These are phyloP conservation scores for Verticillium nonalfalfae DNA, from an alignment of 2,329 filamentous ascomycete genomes.

Conservation along the genomic window DNA sequence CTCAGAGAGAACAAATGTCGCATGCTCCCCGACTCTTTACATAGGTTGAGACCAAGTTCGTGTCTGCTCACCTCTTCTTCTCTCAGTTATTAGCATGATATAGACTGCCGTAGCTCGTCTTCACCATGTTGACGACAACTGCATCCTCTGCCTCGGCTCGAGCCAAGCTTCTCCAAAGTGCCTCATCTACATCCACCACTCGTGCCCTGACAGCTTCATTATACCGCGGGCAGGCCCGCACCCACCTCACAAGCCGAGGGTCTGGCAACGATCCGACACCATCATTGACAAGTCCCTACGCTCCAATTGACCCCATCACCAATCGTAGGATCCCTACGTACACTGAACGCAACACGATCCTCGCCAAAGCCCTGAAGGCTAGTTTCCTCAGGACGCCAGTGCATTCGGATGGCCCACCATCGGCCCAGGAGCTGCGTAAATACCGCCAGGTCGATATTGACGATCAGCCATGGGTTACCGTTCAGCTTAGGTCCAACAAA, in stretches of 20 bases:
- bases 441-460: slow-evolving; percentile 26
- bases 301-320: slow-evolving; percentile 52
- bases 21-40: background rate
- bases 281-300: background rate
- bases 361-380: background rate
- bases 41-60: background rate
- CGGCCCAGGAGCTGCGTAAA: slow-evolving; percentile 25
- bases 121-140: slow-evolving; percentile 3
- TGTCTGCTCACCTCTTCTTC: background rate
- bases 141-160: slow-evolving; percentile 18
- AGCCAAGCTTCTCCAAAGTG: slow-evolving; percentile 17
- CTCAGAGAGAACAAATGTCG: background rate
- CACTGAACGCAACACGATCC: background rate
- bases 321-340: slow-evolving; percentile 38
- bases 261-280: background rate
- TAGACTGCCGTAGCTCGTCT: background rate
- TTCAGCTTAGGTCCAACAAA: slow-evolving; percentile 7
- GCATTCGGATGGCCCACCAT: slow-evolving; percentile 25
- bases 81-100: background rate
- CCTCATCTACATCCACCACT: background rate
- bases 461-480: slow-evolving; percentile 12
- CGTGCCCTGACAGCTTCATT: background rate
- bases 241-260: background rate
- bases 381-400: slow-evolving; percentile 12
- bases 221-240: background rate